Evolutionary conservation across 2,329 filamentous ascomycete species (phyloP), one percentile per base, ranked within the genome.

Genomic region (Colletotrichum sublineola): DNA sequence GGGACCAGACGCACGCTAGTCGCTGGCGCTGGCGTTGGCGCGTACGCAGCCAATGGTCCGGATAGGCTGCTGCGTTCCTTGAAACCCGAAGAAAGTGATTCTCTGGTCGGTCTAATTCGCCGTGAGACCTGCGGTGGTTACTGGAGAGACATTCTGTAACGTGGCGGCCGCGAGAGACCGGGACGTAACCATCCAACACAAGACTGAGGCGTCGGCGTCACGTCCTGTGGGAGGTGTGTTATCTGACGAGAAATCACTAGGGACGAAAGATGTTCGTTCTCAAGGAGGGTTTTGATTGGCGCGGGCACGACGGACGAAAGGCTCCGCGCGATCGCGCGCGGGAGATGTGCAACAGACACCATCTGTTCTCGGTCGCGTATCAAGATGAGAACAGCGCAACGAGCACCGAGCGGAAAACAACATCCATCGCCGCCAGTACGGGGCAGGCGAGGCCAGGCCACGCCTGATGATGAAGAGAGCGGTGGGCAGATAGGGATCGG

Each of bases 331-430:
- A 5, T n/a, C 44, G 11, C 20, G 11, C 9, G 46, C 38, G 46
- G 56, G 38, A 61, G 31, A 57, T 29, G n/a, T 46, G 38, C 55
- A 40, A 42, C 36, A 42, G 33, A 50, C 36, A 36, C 7, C 33
- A 24, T 67, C 9, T 18, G 14, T 57, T 63, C 44, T 44, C 44
- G 57, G 20, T 31, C 40, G 52, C 65, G 65, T 71, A 63, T 71
- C 68, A 68, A 63, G 33, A 56, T 58, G 24, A 52, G 36, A 71
- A 63, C 68, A 68, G 64, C 68, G 68, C 38, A 56, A 20, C 24
- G 46, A 38, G 64, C 33, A 61, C n/a, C 12, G 44, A 31, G 61
- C 36, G n/a, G 44, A 44, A 40, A n/a, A 31, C 48, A 38, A 36
- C 36, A 29, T 44, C 44, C 15, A 18, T 31, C 29, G 20, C 12